These are phyloP conservation scores for Pythium sukuiense DNA, from an alignment of 352 stramenopile species.

Conservation along the genomic window DNA sequence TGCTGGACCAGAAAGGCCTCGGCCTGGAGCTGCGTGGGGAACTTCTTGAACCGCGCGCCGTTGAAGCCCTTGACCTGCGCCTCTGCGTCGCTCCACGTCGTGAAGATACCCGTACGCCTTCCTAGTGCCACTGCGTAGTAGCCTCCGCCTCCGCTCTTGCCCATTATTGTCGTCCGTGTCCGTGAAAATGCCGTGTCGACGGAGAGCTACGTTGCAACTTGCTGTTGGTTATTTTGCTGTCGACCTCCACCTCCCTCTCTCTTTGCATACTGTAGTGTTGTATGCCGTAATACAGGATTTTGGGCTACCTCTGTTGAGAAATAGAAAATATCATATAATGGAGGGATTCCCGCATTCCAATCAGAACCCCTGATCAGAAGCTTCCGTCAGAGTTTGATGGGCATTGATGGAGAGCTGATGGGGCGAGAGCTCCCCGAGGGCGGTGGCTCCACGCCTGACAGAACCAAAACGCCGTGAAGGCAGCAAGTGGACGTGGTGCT, in stretches of 20 bases:
- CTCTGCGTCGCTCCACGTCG: conserved; percentile 45
- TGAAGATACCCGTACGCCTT: conserved; percentile 53
- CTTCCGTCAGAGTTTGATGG: no score
- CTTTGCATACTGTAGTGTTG: not conserved
- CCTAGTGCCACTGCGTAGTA: conserved; percentile 69
- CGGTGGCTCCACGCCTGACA: no score
- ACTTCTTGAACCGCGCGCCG: conserved; percentile 65
- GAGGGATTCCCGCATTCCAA: not conserved
- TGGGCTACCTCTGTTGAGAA: not conserved
- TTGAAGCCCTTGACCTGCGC: conserved; percentile 59
- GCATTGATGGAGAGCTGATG: no score
- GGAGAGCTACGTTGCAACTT: not conserved
- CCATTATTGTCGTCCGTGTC: conserved; percentile 25
- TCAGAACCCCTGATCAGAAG: no score
- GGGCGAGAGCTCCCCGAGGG: no score
- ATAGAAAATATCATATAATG: not conserved
- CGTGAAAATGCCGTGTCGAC: not conserved
- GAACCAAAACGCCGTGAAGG: no score
- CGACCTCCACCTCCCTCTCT: not conserved
- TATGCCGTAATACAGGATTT: not conserved
- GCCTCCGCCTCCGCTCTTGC: conserved; percentile 23
- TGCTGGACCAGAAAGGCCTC: conserved; percentile 40
- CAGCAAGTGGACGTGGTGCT: no score
- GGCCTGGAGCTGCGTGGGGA: conserved; percentile 47
- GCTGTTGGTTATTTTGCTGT: conserved; percentile 7